Evolutionary conservation across 768 basidiomycete genomes (phyloP), one percentile per base, ranked within the genome.

Genomic region (Mycena pura): DNA sequence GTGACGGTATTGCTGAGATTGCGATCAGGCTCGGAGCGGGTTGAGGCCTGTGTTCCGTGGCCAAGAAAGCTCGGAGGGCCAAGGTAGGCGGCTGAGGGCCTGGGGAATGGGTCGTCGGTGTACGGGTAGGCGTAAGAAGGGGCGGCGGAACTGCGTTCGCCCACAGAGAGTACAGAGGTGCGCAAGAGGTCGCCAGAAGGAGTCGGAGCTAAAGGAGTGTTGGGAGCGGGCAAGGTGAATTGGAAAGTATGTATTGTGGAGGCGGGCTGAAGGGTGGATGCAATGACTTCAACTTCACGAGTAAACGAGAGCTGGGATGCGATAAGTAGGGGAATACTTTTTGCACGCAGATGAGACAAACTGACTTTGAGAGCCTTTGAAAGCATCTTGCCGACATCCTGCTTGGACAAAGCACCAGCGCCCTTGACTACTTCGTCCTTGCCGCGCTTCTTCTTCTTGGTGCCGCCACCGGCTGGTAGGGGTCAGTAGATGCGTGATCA

Each of bases 241-340:
- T 92, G 91, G 77, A 97, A 98, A 0, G 87, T 90, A 72, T 97
- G 94, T 43, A 95, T 88, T 15, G 95, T 97, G 6, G 92, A 93
- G 1, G 95, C 90, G 7, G 96, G 96, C 67, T 96, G 93, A 10
- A 96, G 84, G 21, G 94, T 93, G n/a, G 95, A 94, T 14, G 95
- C 93, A 71, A 98, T 91, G 56, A 98, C 90, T 73, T 96, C 94
- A 40, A 96, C 92, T 73, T 96, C 95, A 52, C 91, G 90, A 32
- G 92, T 87, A 74, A 96, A 95, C 8, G 93, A 93, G 43, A 96
- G 87, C 93, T 95, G 66, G 40, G 38, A 17, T 31, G 49, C 63
- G 40, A 15, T 38, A 41, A 46, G 57, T 14, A 36, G 32, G 31
- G 5, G 31, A 27, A n/a, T n/a, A n/a, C n/a, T n/a, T n/a, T n/a